Evolutionary conservation across 768 basidiomycete genomes (phyloP), one percentile per base, ranked within the genome.

Genomic region (Rhizopogon rudus): DNA sequence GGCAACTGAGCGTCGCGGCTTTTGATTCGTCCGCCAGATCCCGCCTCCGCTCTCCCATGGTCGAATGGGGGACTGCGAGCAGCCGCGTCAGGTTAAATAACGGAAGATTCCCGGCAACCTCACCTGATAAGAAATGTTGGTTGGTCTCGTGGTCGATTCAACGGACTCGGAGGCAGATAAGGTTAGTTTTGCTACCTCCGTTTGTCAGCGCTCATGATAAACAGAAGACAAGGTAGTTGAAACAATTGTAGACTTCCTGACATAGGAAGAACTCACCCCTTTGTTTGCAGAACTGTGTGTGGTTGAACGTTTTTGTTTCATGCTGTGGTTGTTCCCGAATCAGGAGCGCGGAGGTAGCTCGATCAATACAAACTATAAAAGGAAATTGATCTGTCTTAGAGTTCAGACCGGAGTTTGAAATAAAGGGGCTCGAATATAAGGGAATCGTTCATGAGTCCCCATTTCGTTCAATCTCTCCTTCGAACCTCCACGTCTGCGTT

Each of bases 381-480:
- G 65, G 65, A 52, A 65, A 54, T 3, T 53, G 57, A 63, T 60
- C 64, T 59, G 58, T 28, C 22, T 64, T 66, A 63, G 65, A 61
- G 67, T 72, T 70, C 65, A 58, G 59, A 63, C 44, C 82, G 81
- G 82, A 81, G 81, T 76, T 75, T 72, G 65, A 80, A 82, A 65
- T 57, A 52, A 60, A 61, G 61, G 55, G 63, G 61, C 55, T 55
- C 48, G 57, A 67, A 71, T 83, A 80, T 80, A 83, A 75, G 67
- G 58, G 57, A 65, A 60, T 62, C 58, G 59, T 71, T 69, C 60
- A 66, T 65, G 55, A 56, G 56, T 39, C 58, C 64, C 56, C 63
- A 64, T 63, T 62, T 65, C 57, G 60, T 53, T 58, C 59, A 53
- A 58, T 56, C 69, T 73, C 77, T 76, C 69, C 69, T 73, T 71